Conservation (phyloP, 768 basidiomycete species). For the Tremella fuciformis region DNA sequence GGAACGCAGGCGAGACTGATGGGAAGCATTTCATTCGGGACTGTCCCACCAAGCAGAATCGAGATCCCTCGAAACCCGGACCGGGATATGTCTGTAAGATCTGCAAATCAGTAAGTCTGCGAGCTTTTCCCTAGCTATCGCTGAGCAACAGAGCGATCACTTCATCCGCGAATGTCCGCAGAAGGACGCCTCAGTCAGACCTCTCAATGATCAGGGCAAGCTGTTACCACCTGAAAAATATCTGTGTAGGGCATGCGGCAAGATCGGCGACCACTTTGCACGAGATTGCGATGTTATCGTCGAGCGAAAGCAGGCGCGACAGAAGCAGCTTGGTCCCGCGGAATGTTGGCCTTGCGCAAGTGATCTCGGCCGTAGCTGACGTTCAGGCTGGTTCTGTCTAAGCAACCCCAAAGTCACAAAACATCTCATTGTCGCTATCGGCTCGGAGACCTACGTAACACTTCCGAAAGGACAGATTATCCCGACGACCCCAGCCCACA, state of each 20-base stretch:
- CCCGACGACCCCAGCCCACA: constrained; percentile 58
- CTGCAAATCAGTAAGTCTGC: constrained; percentile 63
- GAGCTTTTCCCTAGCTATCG: not conserved
- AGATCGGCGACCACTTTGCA: constrained; percentile 71
- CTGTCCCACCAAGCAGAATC: constrained; percentile 43
- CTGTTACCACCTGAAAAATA: constrained; percentile 56
- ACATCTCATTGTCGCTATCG: constrained; percentile 92
- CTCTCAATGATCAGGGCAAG: constrained; percentile 14
- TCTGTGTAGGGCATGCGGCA: constrained; percentile 85
- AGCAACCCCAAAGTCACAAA: constrained; percentile 93
- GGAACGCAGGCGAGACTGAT: constrained; percentile 14
- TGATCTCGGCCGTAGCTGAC: constrained; percentile 18
- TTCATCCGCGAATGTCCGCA: constrained; percentile 86
- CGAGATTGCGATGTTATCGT: constrained; percentile 74
- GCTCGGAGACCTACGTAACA: constrained; percentile 87
- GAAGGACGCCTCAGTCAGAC: constrained; percentile 57
- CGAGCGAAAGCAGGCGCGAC: constrained; percentile 57
- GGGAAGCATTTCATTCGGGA: constrained; percentile 51
- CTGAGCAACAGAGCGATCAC: constrained; percentile 66
- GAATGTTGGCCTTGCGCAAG: constrained; percentile 59
- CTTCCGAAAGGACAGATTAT: constrained; percentile 94
- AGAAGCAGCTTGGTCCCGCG: constrained; percentile 59
- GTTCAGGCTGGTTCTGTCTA: constrained; percentile 88
- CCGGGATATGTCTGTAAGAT: constrained; percentile 84
- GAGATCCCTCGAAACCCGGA: constrained; percentile 60